Evolutionary conservation across 345 rosid genomes (phyloP), one percentile per base, ranked within the genome.

Genomic region (Triadica sebifera): DNA sequence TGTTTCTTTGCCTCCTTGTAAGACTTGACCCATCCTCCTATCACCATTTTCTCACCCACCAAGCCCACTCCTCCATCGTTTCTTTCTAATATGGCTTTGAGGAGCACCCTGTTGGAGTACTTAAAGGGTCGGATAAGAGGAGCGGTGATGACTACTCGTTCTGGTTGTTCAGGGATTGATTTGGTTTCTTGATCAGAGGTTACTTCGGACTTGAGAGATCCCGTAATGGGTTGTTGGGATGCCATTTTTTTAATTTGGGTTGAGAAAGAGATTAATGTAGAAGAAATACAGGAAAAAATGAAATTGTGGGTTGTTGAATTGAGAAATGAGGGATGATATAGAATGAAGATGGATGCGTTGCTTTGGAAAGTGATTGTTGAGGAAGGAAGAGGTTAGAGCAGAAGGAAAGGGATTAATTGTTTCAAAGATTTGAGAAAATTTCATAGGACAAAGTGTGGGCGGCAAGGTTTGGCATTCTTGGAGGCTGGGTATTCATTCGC

Each of bases 21-120:
- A 79, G 94, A 81, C 86, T 85, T 92, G 11, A 94, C 93, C 98
- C 98, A 92, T n/a, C 98, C 98, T 4, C 98, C 98, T 38, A 92
- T 62, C 65, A 90, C 89, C 37, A 90, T 69, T 22, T 81, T 87
- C 75, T 87, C 60, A 1, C 91, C 93, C 4, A 65, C 53, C 19
- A 88, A 64, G 12, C 85, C 83, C 8, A 64, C 37, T 20, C 89
- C 93, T 24, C 85, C 83, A 66, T 90, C 92, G 12, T 67, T 74
- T 1, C 85, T 71, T 43, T 83, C 83, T 58, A 89, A 60, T 25
- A 94, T 78, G 64, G 85, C 81, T 81, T 84, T 87, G 65, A 91
- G 38, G 67, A 82, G 74, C 47, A 91, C 90, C 76, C 98, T 81
- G 52, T 83, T 83, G 29, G 98, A 89, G 75, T 89, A 90, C 78